phyloP scores from a whole-genome alignment of 331 rosid genomes.

The Quercus phellos region DNA sequence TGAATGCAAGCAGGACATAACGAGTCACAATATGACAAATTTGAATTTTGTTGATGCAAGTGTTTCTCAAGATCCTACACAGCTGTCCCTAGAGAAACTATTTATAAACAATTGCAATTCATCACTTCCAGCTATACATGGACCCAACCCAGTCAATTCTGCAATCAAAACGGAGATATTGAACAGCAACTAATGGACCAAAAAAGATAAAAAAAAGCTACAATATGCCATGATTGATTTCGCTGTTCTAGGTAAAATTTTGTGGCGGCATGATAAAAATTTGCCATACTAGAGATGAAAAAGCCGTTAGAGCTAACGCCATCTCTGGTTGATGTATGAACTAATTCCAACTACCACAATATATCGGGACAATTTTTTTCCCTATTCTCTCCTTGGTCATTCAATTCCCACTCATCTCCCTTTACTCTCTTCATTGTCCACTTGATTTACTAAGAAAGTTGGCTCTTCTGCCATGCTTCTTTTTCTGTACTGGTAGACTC shows the following conservation, averaged over 20 bases:
- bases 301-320: background rate
- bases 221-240: background rate
- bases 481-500: background rate
- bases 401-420: background rate
- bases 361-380: background rate
- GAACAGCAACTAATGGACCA: background rate
- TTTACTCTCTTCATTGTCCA: conserved; percentile 18
- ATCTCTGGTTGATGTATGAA: background rate
- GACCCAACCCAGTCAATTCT: conserved; percentile 19
- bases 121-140: conserved; percentile 28
- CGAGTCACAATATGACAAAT: background rate
- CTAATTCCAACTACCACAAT: background rate
- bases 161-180: background rate
- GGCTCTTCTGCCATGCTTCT: conserved; percentile 14
- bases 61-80: background rate
- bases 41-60: background rate
- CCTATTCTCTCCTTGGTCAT: background rate
- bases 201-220: background rate
- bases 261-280: conserved; percentile 20
- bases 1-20: no score
- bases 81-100: background rate
- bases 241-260: background rate
- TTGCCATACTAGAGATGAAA: conserved; percentile 22
- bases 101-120: conserved; percentile 30
- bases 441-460: background rate